Evolutionary conservation across 179 eudicot genomes (phyloP).

Genomic region (Silene noctiflora): DNA sequence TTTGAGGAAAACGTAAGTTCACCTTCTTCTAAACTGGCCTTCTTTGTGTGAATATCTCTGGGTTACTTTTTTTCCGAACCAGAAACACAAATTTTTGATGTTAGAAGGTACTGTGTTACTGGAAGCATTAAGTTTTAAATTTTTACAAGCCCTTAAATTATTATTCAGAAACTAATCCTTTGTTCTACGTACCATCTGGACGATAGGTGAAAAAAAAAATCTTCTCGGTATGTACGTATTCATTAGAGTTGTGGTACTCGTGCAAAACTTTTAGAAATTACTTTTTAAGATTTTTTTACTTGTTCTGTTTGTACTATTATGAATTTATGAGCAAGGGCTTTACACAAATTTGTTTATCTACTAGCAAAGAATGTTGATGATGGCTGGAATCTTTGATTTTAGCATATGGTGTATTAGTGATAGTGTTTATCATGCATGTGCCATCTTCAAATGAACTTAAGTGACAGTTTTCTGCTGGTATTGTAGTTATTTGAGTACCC

Average conservation of each 20-base stretch:
- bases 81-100: background rate
- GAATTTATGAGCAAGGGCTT: background rate
- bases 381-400: background rate
- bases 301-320: background rate
- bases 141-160: background rate
- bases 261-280: background rate
- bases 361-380: background rate
- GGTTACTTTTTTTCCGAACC: constrained; percentile 10
- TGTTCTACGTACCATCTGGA: background rate
- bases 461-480: constrained; percentile 12
- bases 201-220: background rate
- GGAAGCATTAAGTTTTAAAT: background rate
- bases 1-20: constrained; percentile 88
- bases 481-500: constrained; percentile 81
- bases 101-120: background rate
- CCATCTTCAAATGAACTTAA: background rate
- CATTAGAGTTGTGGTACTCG: background rate
- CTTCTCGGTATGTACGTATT: background rate
- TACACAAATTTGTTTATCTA: background rate
- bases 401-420: background rate
- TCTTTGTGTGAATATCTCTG: background rate
- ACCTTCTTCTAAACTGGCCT: constrained; percentile 8
- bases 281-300: background rate
- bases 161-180: background rate
- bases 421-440: constrained; percentile 7